phyloP scores from a whole-genome alignment of 2,329 filamentous ascomycete genomes.

The Spiromastix sp. region DNA sequence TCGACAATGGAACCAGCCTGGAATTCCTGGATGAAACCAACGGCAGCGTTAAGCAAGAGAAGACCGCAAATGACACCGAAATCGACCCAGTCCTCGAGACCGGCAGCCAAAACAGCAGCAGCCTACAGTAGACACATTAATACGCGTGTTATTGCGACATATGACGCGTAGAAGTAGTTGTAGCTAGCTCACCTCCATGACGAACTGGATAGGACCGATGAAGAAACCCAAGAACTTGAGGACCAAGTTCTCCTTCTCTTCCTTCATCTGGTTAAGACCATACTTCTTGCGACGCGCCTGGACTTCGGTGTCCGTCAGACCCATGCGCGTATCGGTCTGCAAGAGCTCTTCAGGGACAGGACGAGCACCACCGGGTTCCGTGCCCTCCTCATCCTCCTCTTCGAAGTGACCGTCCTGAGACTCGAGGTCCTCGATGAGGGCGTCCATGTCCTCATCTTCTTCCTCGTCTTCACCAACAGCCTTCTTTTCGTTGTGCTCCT shows the following conservation, averaged over 20 bases:
- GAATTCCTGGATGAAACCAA: conserved; percentile 83
- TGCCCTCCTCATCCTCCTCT: conserved; percentile 51
- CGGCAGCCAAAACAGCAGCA: conserved; percentile 69
- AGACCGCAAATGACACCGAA: conserved; percentile 84
- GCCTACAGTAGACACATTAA: conserved; percentile 34
- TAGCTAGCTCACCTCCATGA: conserved; percentile 64
- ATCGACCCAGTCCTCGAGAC: conserved; percentile 83
- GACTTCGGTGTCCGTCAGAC: conserved; percentile 65
- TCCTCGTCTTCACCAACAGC: conserved; percentile 48
- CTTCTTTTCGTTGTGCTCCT: conserved; percentile 10
- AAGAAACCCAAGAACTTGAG: conserved; percentile 78
- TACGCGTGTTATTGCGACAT: conserved; percentile 8
- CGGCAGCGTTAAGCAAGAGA: conserved; percentile 70
- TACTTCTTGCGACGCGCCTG: conserved; percentile 55
- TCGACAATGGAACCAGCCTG: conserved; percentile 86
- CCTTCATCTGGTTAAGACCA: conserved; percentile 82
- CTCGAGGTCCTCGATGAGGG: conserved; percentile 78
- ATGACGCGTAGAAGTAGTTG: conserved; percentile 3
- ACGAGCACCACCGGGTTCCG: conserved; percentile 43
- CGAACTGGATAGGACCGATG: conserved; percentile 81
- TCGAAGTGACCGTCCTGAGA: conserved; percentile 62
- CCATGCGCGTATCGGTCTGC: conserved; percentile 61
- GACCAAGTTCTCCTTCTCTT: conserved; percentile 76
- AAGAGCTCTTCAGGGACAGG: conserved; percentile 64
- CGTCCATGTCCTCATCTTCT: conserved; percentile 74